Conservation (phyloP, 345 rosid genomes). For the Citrus cavaleriei region DNA sequence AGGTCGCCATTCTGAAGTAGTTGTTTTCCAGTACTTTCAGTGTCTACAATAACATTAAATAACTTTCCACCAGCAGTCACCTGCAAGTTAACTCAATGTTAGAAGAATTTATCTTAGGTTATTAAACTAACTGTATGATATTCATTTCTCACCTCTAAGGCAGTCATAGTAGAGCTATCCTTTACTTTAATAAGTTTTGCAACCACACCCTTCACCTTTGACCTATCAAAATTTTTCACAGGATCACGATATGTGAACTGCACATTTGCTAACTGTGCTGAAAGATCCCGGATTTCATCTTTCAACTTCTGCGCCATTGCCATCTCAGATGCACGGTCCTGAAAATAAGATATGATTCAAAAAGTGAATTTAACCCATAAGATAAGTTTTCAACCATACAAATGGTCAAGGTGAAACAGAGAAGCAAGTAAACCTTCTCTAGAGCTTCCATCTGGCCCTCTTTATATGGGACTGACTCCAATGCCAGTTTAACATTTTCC, state of each 20-base stretch:
- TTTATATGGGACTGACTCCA: constrained; percentile 63
- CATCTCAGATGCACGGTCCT: constrained; percentile 76
- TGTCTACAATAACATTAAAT: constrained; percentile 87
- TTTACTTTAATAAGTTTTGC: constrained; percentile 89
- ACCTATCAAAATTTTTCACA: constrained; percentile 74
- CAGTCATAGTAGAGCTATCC: constrained; percentile 77
- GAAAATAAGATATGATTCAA: constrained; percentile 12
- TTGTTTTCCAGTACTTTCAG: constrained; percentile 87
- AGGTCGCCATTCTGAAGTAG: constrained; percentile 95
- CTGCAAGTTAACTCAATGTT: constrained; percentile 35
- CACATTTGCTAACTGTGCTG: constrained; percentile 74
- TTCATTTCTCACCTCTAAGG: constrained; percentile 67
- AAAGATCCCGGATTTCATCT: constrained; percentile 70
- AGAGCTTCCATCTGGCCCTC: constrained; percentile 89
- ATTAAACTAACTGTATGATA: constrained; percentile 11
- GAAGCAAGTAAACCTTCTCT: constrained; percentile 57
- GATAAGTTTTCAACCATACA: constrained; percentile 9
- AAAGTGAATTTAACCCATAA: constrained; percentile 10
- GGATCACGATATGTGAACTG: constrained; percentile 89
- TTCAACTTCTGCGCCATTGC: constrained; percentile 70
- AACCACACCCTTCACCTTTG: constrained; percentile 95
- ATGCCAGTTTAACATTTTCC: constrained; percentile 43
- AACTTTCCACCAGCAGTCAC: constrained; percentile 93
- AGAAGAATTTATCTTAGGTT: constrained; percentile 9
- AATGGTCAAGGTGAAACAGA: background rate